Base-by-base conservation (phyloP, 257 asterid genomes). In the Salvia miltiorrhiza region DNA sequence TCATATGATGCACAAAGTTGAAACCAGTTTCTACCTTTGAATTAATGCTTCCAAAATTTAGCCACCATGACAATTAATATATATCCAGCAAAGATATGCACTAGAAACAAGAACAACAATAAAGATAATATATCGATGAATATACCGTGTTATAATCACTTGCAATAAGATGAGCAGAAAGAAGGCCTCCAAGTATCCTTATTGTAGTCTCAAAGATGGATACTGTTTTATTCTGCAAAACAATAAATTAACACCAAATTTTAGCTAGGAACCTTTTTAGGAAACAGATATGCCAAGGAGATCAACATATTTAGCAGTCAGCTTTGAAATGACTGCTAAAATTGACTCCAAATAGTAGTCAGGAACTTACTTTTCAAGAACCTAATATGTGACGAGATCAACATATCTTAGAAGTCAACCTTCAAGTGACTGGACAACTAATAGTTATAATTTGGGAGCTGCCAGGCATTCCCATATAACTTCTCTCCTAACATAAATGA, bases 81-180 rank as follows among this genome's bases (percentile, higher is more conserved):
- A 69, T 63, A 11, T 13, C 26, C 30, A 33, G 32, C 35, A 63
- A 71, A 20, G 37, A 32, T 50, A 26, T 37, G 12, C 33, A 26
- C 53, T 7, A 39, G 16, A 52, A 48, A n/a, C 19, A 63, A 30
- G 50, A 64, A n/a, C 19, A 68, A 41, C 30, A 65, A 48, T 21
- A 72, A 64, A 59, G 64, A 63, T 52, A 24, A n/a, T 44, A 8
- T 61, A 37, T 64, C 14, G 17, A 57, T 60, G 72, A 66, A 60
- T 40, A 53, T 94, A 94, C 99, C 97, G 97, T 90, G 76, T 82
- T 88, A 75, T 90, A 85, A 77, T 94, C 99, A 71, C 95, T 94
- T 50, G 99, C 97, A 76, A 94, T 83, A 54, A 94, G 96, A 81
- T 94, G 99, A 59, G 99, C 99, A 83, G 97, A 90, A 41, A 94